Evolutionary conservation across 2,329 filamentous ascomycete species (phyloP).

Genomic region (Hymenoscyphus albidus): DNA sequence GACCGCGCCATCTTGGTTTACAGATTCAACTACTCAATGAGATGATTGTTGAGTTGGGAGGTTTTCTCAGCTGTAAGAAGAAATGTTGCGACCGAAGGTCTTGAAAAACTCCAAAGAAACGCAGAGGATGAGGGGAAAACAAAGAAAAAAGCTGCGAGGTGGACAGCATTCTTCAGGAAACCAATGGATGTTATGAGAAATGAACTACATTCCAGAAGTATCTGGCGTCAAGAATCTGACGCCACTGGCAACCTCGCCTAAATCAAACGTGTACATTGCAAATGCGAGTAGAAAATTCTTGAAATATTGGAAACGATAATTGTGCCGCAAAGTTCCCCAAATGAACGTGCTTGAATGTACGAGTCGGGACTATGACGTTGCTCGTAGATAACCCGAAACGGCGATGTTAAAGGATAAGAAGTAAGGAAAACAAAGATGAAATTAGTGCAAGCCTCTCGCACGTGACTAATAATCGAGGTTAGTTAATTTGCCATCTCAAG

Average conservation of each 20-base stretch:
- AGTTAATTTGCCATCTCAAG: too few relatives aligned
- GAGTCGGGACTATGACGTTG: background rate
- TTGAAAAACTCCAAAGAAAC: background rate
- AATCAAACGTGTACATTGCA: background rate
- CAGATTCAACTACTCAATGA: background rate
- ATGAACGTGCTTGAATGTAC: background rate
- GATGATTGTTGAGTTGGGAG: background rate
- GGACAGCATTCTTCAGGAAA: conserved; percentile 8
- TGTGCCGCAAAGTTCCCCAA: background rate
- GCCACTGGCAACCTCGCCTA: background rate
- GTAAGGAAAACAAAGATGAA: background rate
- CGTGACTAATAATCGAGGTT: background rate
- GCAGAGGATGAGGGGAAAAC: conserved; percentile 1
- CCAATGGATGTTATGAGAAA: conserved; percentile 7
- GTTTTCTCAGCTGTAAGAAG: background rate
- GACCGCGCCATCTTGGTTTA: background rate
- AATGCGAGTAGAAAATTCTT: background rate
- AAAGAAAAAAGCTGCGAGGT: background rate
- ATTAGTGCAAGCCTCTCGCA: background rate
- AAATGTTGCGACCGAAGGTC: background rate
- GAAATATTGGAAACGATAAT: background rate
- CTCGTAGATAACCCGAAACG: background rate
- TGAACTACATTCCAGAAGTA: conserved; percentile 8
- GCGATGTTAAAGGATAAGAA: background rate
- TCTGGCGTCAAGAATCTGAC: background rate